Base-by-base conservation (phyloP, 495 filamentous ascomycete species). In the Trichoderma gamsii region DNA sequence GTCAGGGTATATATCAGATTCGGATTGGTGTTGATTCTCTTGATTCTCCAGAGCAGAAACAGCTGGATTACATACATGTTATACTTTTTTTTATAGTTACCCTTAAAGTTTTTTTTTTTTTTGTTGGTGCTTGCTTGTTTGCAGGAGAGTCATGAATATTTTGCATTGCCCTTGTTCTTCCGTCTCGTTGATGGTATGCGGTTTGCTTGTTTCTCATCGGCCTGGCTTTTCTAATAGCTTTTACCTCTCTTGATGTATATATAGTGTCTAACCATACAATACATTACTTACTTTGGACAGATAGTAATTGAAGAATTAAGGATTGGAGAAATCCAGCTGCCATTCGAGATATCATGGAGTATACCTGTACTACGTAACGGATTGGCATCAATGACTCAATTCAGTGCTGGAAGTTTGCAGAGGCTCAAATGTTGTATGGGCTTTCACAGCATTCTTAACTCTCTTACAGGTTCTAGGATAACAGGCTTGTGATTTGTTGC, bases 1-100 rank as follows among this genome's bases (percentile, higher is more conserved):
- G 64, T 65, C 64, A 65, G 64, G 64, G 56, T 61, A 61, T 61
- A 61, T 21, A 61, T 29, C 56, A 61, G 56, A 61, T 61, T 21
- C 56, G 56, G 56, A 61, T 61, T 61, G 56, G 56, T 61, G 56
- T 61, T 25, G 27, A 29, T 61, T 35, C 35, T 38, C 35, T 38
- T 38, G 35, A 38, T 38, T 38, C 35, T 38, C 56, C 56, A 61
- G 23, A 15, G 56, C 13, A 35, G 25, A 29, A 61, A 61, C 27
- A 25, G 23, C 56, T 61, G 56, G 56, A 11, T 23, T 29, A 61
- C 56, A 61, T 32, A 25, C 49, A 21, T 52, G n/a, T 23, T 46
- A 44, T 7, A 0, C 43, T 18, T 23, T 56, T 61, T 32, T 61
- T 29, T 61, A 29, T 27, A 32, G 56, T 25, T 32, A 32, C 56